phyloP scores from a whole-genome alignment of 129 eudicot species.

The Heracleum sosnowskyi region DNA sequence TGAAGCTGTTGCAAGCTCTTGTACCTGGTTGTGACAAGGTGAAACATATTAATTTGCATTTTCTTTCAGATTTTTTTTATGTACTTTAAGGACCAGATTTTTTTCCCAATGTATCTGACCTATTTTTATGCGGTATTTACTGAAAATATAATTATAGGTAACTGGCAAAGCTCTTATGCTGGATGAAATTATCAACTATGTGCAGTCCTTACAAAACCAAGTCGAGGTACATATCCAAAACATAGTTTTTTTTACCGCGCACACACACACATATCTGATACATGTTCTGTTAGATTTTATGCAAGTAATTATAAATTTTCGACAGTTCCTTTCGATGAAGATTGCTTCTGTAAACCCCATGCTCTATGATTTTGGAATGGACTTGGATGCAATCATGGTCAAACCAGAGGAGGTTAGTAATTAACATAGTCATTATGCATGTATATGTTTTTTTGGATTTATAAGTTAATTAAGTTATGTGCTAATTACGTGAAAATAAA shows the following conservation, averaged over 20 bases:
- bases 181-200: constrained; percentile 96
- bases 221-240: constrained; percentile 63
- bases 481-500: neutral
- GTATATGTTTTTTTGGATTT: no score
- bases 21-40: constrained; percentile 99
- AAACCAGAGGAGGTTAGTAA: constrained; percentile 40
- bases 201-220: constrained; percentile 96
- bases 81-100: no score
- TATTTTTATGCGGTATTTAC: constrained; percentile 38
- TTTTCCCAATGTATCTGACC: constrained; percentile 19
- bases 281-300: neutral
- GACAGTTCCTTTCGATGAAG: constrained; percentile 84
- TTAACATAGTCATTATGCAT: neutral
- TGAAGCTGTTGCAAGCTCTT: constrained; percentile 79
- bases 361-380: constrained; percentile 70
- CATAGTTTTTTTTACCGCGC: neutral
- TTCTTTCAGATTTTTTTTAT: neutral
- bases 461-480: neutral
- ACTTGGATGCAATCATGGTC: constrained; percentile 57
- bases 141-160: constrained; percentile 33
- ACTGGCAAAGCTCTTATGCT: constrained; percentile 98
- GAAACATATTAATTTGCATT: neutral
- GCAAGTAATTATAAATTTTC: neutral
- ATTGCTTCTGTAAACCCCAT: constrained; percentile 80
- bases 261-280: no score